Base-by-base conservation (phyloP, 2,329 filamentous ascomycete genomes). In the Fulvia fulva region DNA sequence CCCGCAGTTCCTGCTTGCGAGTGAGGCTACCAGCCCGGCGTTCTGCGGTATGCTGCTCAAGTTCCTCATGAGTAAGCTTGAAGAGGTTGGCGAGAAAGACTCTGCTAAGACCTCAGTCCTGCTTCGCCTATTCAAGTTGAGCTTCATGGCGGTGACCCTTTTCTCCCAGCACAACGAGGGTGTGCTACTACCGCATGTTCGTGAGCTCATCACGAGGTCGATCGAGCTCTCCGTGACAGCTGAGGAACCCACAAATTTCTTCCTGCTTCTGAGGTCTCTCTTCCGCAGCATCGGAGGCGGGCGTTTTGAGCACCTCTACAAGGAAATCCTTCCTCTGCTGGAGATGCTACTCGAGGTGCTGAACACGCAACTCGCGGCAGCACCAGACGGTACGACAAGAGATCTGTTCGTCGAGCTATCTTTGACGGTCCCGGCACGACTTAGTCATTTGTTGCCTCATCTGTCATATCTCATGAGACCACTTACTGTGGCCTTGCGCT, bases 171-270 rank as follows among this genome's bases (percentile, higher is more conserved):
- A 97, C 70, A 99, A 99, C 68, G 94, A 99, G 75, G 89, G 94
- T 71, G 91, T 99, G 2, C 80, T 99, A 14, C 80, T 97, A 54
- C 95, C 95, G 0, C 94, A 99, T 73, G 93, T 99, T 52, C 92
- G 95, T 55, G 95, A 95, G 71, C 96, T 99, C 63, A 91, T 99
- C 61, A 97, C 93, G 12, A 92, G 96, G 74, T 97, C 93, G 8
- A 97, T 99, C 62, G 91, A 97, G 74, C 80, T 97, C 37, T 97
- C 93, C 1, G 96, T 94, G 6, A 95, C 89, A 58, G 95, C 94
- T 0, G 91, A 97, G 68, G 93, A 97, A 71, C 95, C 95, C 0
- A 96, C 97, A 84, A 99, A 99, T 74, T 99, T 99, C 76, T 99
- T 99, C 75, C 81, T 97, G 11, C 83, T 99, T 1, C 80, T 99